Evolutionary conservation across 2,329 filamentous ascomycete genomes (phyloP), one percentile per base, ranked within the genome.

Genomic region (Hymenoscyphus scutula): DNA sequence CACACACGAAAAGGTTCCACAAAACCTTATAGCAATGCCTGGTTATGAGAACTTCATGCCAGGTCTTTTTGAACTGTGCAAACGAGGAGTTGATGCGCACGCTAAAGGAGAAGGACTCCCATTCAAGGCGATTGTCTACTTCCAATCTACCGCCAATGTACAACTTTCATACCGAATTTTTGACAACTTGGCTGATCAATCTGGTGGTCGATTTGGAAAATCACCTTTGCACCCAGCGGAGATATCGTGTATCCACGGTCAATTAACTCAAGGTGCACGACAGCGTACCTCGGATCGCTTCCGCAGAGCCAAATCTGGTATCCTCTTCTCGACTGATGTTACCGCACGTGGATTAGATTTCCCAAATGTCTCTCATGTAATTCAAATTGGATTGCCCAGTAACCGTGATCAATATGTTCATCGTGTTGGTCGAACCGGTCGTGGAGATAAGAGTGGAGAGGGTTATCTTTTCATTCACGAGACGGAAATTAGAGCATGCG

Each of bases 121-220:
- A 34, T 97, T 98, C 83, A 99, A 99, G 81, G 92, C 92, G 17
- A 96, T 99, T 65, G 81, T 97, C 32, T 99, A 97, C 79, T 89
- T 94, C 76, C 89, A 89, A 72, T 90, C 89, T 25, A 96, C 90
- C 0, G 83, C 85, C 23, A 83, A 89, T 69, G 90, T 94, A 57
- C 80, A 86, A 59, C 78, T 92, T 32, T 84, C 84, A n/a, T 78
- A 82, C 23, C 79, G 83, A 19, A 85, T 92, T 61, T 76, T 79
- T 62, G 63, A 69, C 23, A 69, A 70, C 45, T 56, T 75, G 4
- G 66, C 64, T 29, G 54, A 37, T 11, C 54, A 67, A 27, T 53
- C 56, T 7, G 59, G 48, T 27, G 60, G 65, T 5, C 29, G 62
- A 17, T 73, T 68, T 51, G 65, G 62, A 23, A 64, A 65, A 38